Conservation (phyloP, 805 yeast species). For the Candida parachauliodes region DNA sequence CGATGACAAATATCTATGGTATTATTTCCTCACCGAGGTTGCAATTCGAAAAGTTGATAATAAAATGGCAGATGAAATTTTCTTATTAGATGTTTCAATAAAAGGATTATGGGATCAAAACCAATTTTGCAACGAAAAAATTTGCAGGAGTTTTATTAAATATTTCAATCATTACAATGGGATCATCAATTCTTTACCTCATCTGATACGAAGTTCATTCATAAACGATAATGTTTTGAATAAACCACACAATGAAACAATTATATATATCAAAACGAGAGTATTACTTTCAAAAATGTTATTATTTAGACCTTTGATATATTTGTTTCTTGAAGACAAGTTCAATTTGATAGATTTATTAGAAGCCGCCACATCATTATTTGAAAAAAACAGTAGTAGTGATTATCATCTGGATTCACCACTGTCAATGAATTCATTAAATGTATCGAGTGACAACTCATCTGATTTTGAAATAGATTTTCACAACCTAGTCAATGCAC, state of each 20-base stretch:
- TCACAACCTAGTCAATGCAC: conserved; percentile 21
- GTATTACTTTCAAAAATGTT: conserved; percentile 29
- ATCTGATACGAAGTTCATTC: conserved; percentile 27
- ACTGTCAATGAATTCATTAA: conserved; percentile 7
- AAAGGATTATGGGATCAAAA: conserved; percentile 22
- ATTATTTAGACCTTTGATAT: conserved; percentile 32
- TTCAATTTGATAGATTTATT: conserved; percentile 24
- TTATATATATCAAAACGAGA: conserved; percentile 38
- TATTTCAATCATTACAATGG: conserved; percentile 36
- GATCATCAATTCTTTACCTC: conserved; percentile 33
- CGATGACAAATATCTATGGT: conserved; percentile 33
- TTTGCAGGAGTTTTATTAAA: conserved; percentile 27
- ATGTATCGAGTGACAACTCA: conserved; percentile 6
- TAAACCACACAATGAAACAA: conserved; percentile 32
- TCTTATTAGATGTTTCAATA: conserved; percentile 13
- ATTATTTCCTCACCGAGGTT: conserved; percentile 35
- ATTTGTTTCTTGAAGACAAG: conserved; percentile 28
- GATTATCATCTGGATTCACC: conserved; percentile 11
- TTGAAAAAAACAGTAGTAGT: conserved; percentile 5
- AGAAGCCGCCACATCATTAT: conserved; percentile 21
- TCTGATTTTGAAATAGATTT: conserved; percentile 16
- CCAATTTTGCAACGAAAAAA: conserved; percentile 16
- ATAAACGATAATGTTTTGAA: conserved; percentile 31
- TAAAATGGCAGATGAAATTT: conserved; percentile 31
- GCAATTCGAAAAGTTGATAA: conserved; percentile 40